Percentiles rank a stretch among this genome's conserved stretches.
phyloP scores from a whole-genome alignment of 805 yeast species.

The Diddensiella caesifluorescens region DNA sequence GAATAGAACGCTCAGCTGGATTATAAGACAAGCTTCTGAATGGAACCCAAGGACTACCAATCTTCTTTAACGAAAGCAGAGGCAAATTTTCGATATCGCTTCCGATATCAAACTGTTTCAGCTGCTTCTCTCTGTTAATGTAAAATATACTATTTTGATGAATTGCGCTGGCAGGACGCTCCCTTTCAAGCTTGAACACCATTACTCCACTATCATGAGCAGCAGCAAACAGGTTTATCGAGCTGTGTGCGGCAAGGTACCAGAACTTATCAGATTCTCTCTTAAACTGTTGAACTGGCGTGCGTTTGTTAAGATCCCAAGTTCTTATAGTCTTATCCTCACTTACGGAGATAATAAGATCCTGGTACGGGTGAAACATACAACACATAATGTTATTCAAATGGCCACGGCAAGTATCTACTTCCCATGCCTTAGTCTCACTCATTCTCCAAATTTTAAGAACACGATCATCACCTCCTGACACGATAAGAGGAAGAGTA shows the following conservation, averaged over 20 bases:
- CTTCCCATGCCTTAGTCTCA: slow-evolving; percentile 98
- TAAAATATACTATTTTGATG: slow-evolving; percentile 70
- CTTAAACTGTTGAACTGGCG: slow-evolving; percentile 89
- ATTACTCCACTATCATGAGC: slow-evolving; percentile 97
- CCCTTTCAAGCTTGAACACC: slow-evolving; percentile 96
- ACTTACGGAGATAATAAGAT: slow-evolving; percentile 84
- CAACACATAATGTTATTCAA: slow-evolving; percentile 87
- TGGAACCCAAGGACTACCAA: slow-evolving; percentile 82
- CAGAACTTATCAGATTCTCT: slow-evolving; percentile 94
- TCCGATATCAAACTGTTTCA: slow-evolving; percentile 70
- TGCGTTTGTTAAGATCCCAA: slow-evolving; percentile 93
- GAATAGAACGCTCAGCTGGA: slow-evolving; percentile 82
- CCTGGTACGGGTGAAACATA: slow-evolving; percentile 89
- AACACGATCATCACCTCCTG: slow-evolving; percentile 94
- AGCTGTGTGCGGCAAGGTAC: slow-evolving; percentile 85
- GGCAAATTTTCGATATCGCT: slow-evolving; percentile 66
- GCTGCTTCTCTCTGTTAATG: slow-evolving; percentile 79
- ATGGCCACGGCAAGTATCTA: slow-evolving; percentile 97
- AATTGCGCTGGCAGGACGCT: slow-evolving; percentile 83
- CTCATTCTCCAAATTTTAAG: slow-evolving; percentile 97
- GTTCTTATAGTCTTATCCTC: slow-evolving; percentile 95
- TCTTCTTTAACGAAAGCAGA: slow-evolving; percentile 72
- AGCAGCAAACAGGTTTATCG: slow-evolving; percentile 87
- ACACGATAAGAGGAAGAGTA: slow-evolving; percentile 85
- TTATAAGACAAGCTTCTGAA: slow-evolving; percentile 82